Evolutionary conservation across 768 basidiomycete genomes (phyloP).

Genomic region (Tylopilus intermedius): DNA sequence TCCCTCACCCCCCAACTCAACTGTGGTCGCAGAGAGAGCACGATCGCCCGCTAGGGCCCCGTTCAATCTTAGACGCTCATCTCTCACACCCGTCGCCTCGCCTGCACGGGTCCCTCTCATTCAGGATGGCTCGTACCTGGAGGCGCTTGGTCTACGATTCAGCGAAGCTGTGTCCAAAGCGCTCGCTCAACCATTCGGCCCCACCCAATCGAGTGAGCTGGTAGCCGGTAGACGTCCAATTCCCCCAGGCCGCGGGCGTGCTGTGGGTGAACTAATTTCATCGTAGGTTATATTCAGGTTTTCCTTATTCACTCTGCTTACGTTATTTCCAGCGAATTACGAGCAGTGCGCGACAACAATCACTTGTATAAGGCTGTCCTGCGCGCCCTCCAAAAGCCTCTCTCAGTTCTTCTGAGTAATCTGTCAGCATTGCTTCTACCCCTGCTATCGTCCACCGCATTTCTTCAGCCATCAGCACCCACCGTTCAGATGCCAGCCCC

Average conservation of each 20-base stretch:
- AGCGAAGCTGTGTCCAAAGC: slow-evolving; percentile 80
- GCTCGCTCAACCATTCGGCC: slow-evolving; percentile 57
- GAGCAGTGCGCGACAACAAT: slow-evolving; percentile 55
- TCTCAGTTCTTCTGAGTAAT: slow-evolving; percentile 70
- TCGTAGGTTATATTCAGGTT: slow-evolving; percentile 45
- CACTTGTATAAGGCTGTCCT: slow-evolving; percentile 67
- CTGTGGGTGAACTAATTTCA: slow-evolving; percentile 63
- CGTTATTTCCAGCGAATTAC: slow-evolving; percentile 53
- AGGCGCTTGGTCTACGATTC: slow-evolving; percentile 68
- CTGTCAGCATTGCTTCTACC: slow-evolving; percentile 65
- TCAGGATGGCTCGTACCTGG: slow-evolving; percentile 78
- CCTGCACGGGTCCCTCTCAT: slow-evolving; percentile 42
- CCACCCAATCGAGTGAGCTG: slow-evolving; percentile 46
- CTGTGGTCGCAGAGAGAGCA: slow-evolving; percentile 38
- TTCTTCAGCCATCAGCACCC: slow-evolving; percentile 48
- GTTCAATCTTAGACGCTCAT: slow-evolving; percentile 55
- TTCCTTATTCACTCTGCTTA: slow-evolving; percentile 12
- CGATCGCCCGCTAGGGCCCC: slow-evolving; percentile 57
- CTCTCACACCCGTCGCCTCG: slow-evolving; percentile 32
- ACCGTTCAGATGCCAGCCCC: slow-evolving; percentile 47
- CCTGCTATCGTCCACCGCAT: slow-evolving; percentile 58
- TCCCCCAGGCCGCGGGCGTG: slow-evolving; percentile 66
- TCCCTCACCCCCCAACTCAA: slow-evolving; percentile 35
- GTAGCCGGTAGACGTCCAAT: slow-evolving; percentile 67
- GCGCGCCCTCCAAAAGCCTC: slow-evolving; percentile 68